Evolutionary conservation across 2,329 filamentous ascomycete genomes (phyloP).

Genomic region (Tothia fuscella): DNA sequence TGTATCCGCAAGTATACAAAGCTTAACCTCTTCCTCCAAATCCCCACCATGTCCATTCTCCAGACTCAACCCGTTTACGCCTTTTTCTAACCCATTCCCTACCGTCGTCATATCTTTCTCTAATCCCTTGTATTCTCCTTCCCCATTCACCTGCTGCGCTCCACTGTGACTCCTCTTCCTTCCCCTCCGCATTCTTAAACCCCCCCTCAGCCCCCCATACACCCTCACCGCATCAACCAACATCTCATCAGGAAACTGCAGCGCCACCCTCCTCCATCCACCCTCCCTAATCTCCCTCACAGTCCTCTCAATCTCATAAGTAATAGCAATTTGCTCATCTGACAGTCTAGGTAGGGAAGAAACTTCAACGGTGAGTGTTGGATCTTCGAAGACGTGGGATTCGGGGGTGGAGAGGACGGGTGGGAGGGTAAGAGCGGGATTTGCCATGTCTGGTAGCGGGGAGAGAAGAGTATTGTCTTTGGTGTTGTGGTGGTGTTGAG

Average conservation of each 20-base stretch:
- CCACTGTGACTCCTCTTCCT: not conserved
- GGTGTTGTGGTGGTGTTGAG: no score
- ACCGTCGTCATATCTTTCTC: slow-evolving; percentile 9
- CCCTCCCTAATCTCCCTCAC: slow-evolving; percentile 60
- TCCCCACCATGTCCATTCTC: no score
- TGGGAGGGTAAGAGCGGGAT: slow-evolving; percentile 19
- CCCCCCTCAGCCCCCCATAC: slow-evolving; percentile 51
- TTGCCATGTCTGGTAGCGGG: not conserved
- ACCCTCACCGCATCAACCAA: slow-evolving; percentile 74
- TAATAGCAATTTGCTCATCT: slow-evolving; percentile 59
- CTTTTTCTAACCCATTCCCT: not conserved
- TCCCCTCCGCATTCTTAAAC: slow-evolving; percentile 19
- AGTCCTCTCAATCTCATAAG: slow-evolving; percentile 80
- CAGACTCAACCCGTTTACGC: not conserved
- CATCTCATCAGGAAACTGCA: slow-evolving; percentile 97
- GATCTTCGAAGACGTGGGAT: slow-evolving; percentile 46
- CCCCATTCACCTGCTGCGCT: slow-evolving; percentile 4
- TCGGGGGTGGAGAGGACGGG: slow-evolving; percentile 53
- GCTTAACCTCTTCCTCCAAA: slow-evolving; percentile 30
- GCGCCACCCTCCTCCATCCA: slow-evolving; percentile 62
- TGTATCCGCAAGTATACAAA: slow-evolving; percentile 88
- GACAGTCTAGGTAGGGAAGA: slow-evolving; percentile 28
- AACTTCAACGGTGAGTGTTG: slow-evolving; percentile 27
- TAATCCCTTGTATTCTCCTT: not conserved
- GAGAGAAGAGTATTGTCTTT: no score